Evolutionary conservation across 2,329 filamentous ascomycete species (phyloP), one percentile per base, ranked within the genome.

Genomic region (Emericellopsis cladophorae): DNA sequence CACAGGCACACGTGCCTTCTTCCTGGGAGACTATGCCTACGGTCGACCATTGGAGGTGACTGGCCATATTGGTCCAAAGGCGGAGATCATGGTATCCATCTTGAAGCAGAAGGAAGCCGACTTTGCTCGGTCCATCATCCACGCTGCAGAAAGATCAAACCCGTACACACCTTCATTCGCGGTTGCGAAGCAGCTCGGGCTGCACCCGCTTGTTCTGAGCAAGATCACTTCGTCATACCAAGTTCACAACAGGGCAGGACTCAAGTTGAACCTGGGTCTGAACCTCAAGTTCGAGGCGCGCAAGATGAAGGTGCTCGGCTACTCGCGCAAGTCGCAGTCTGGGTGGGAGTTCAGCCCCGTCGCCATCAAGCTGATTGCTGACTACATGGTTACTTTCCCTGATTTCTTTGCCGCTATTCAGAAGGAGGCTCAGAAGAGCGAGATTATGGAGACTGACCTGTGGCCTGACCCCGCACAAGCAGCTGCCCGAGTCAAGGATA

Each of bases 261-360:
- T 88, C 44, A 84, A 85, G 51, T 72, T 95, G 46, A 98, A 98
- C 52, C 67, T 98, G 21, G 92, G 92, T 0, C 70, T 98, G 45
- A 98, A 98, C 54, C 72, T 98, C 49, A 98, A 98, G 59, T 98
- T 98, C 45, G 92, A 98, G 57, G 86, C 79, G 3, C 90, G 86
- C 64, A 95, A 95, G 62, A 74, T 89, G 51, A 98, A 98, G 65
- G 92, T 98, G 7, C 66, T 98, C 26, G 92, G 92, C 1, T 98
- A 95, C 60, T 95, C 90, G 21, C 83, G 88, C 51, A 92, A 92
- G 55, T 81, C 80, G 4, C 70, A 78, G 11, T 83, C 78, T 23
- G 92, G 93, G 6, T 98, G 93, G 93, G 92, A 98, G 60, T 98
- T 95, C 58, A 95, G 89, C 53, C 73, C 77, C 39, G 81, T 85